These are phyloP conservation scores for Evansstolkia leycettana DNA, from an alignment of 495 filamentous ascomycete genomes.

Conservation along the genomic window DNA sequence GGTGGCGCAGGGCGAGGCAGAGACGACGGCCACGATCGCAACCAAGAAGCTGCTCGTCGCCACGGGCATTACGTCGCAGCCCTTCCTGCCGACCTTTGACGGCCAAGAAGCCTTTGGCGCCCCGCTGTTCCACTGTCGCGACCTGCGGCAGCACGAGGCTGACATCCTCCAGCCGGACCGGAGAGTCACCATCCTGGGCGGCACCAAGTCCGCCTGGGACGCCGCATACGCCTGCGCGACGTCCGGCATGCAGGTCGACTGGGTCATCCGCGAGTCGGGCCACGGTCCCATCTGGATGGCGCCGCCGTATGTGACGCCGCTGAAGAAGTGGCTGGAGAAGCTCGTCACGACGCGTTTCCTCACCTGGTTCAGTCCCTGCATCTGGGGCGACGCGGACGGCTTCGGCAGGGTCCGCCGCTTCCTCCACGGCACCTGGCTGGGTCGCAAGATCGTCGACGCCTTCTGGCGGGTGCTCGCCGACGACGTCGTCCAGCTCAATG, in stretches of 20 bases:
- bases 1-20: slow-evolving; percentile 8
- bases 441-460: slow-evolving; percentile 50
- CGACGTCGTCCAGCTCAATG: slow-evolving; percentile 47
- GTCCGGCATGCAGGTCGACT: slow-evolving; percentile 54
- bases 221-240: slow-evolving; percentile 56
- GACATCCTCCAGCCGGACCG: slow-evolving; percentile 19
- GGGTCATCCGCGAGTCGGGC: slow-evolving; percentile 68
- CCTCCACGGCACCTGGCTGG: slow-evolving; percentile 55
- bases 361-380: slow-evolving; percentile 54
- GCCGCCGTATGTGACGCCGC: slow-evolving; percentile 47
- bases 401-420: slow-evolving; percentile 34
- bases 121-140: slow-evolving; percentile 51
- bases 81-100: slow-evolving; percentile 38
- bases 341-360: slow-evolving; percentile 51
- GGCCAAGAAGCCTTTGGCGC: slow-evolving; percentile 39
- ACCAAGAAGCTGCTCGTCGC: slow-evolving; percentile 54
- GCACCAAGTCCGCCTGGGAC: slow-evolving; percentile 68
- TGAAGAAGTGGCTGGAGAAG: slow-evolving; percentile 49
- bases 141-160: slow-evolving; percentile 35
- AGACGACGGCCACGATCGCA: slow-evolving; percentile 15
- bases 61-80: slow-evolving; percentile 54
- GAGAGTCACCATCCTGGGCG: slow-evolving; percentile 51
- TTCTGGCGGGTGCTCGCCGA: slow-evolving; percentile 55
- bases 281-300: slow-evolving; percentile 65
- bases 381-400: slow-evolving; percentile 47